Percentiles rank a stretch among this genome's conserved stretches.
These are phyloP conservation scores for Tulasnella sp. DNA, from an alignment of 768 basidiomycete genomes.

Conservation along the genomic window DNA sequence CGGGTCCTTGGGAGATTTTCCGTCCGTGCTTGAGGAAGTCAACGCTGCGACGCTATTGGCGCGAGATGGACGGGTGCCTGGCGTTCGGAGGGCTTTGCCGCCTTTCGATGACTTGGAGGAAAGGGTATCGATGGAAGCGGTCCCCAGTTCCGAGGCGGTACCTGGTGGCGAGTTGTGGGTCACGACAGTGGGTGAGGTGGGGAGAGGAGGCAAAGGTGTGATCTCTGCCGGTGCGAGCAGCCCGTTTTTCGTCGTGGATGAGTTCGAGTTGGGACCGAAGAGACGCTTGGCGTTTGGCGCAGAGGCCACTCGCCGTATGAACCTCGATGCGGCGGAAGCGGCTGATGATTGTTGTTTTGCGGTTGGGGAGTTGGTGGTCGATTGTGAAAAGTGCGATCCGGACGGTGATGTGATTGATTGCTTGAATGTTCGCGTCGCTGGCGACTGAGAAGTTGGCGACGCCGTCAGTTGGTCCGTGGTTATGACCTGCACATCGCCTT, in stretches of 20 bases:
- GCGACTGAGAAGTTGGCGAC: background rate
- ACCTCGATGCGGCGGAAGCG: slow-evolving; percentile 49
- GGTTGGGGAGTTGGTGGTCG: slow-evolving; percentile 1
- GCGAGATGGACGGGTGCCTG: slow-evolving; percentile 12
- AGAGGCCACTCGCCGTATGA: slow-evolving; percentile 90
- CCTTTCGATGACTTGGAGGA: slow-evolving; percentile 57
- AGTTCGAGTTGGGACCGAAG: slow-evolving; percentile 45
- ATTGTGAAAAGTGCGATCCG: slow-evolving; percentile 3
- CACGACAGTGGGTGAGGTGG: slow-evolving; percentile 40
- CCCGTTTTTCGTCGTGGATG: slow-evolving; percentile 57
- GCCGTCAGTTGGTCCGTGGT: slow-evolving; percentile 1
- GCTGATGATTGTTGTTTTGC: slow-evolving; percentile 4
- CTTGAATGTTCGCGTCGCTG: background rate
- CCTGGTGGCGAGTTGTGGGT: slow-evolving; percentile 22
- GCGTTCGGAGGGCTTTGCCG: slow-evolving; percentile 24
- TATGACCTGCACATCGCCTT: background rate
- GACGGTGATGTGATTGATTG: background rate
- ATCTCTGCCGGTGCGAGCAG: slow-evolving; percentile 58
- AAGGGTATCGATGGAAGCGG: slow-evolving; percentile 63
- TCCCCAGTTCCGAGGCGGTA: slow-evolving; percentile 42
- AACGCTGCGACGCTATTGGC: slow-evolving; percentile 11
- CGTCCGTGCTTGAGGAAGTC: slow-evolving; percentile 8
- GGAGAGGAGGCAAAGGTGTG: slow-evolving; percentile 25
- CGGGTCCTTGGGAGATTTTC: slow-evolving; percentile 15
- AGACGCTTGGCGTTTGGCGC: slow-evolving; percentile 94